Conservation (phyloP, 2,329 filamentous ascomycete genomes). For the Pestalotiopsis sp. region DNA sequence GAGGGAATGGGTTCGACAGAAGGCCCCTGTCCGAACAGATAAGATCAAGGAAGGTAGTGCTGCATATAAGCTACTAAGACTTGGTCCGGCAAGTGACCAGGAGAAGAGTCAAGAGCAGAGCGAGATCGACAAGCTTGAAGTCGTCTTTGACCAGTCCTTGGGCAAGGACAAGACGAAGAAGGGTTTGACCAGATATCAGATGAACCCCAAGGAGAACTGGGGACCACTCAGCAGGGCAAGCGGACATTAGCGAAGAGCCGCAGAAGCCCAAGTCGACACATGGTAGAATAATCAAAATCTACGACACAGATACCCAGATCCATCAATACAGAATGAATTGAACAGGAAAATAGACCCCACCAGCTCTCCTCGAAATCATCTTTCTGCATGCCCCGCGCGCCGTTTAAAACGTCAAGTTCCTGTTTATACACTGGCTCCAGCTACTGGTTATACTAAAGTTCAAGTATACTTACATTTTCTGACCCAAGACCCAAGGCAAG, state of each 20-base stretch:
- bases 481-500: too few species aligned
- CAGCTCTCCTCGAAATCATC: too few species aligned
- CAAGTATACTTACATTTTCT: too few species aligned
- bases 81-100: slow-evolving; percentile 38
- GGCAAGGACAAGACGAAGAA: slow-evolving; percentile 70
- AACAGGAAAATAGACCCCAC: too few species aligned
- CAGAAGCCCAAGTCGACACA: background rate
- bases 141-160: slow-evolving; percentile 76
- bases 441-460: too few species aligned
- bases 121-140: slow-evolving; percentile 39
- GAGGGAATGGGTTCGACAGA: slow-evolving; percentile 86
- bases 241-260: slow-evolving; percentile 57
- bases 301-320: background rate
- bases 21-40: slow-evolving; percentile 73
- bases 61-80: slow-evolving; percentile 69
- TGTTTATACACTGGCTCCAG: too few species aligned
- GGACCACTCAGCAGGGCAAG: slow-evolving; percentile 73
- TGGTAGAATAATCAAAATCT: background rate
- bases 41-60: slow-evolving; percentile 71
- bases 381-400: too few species aligned
- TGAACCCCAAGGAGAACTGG: slow-evolving; percentile 92
- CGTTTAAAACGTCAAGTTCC: too few species aligned
- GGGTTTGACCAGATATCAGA: slow-evolving; percentile 82
- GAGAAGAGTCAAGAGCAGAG: slow-evolving; percentile 18
- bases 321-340: background rate